Evolutionary conservation across 345 rosid genomes (phyloP), one percentile per base, ranked within the genome.

Genomic region (Melaleuca quinquenervia): DNA sequence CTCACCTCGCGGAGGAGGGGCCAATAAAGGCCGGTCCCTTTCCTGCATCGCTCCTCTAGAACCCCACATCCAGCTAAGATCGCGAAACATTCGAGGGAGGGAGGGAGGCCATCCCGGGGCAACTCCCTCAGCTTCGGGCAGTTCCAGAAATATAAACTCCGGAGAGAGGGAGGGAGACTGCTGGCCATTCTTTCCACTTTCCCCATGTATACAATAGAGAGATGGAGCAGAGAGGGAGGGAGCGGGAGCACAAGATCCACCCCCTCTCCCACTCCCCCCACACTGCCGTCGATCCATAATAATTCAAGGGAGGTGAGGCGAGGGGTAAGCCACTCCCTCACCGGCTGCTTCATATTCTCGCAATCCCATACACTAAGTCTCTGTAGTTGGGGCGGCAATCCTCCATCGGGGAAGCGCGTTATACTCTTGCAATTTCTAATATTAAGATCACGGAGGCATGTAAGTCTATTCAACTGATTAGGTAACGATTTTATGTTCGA

Each of bases 241-340:
- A 41, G 41, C 41, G 41, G 41, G 41, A 41, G 41, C 41, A 41
- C 41, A 41, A 41, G 41, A 41, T 41, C 41, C 41, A 41, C 75
- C 75, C 27, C 41, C 41, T 62, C 75, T 7, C 74, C 75, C 75
- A 15, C 75, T 62, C 75, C 75, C 15, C 75, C 75, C 0, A 0
- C 41, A 0, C 41, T 62, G 2, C 75, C 5, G 2, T 27, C 9
- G 2, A 62, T 62, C 0, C 0, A 0, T 2, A 27, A 9, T 0
- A 0, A 0, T 62, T 1, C 0, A 7, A 62, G 75, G 41, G 21
- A 62, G 41, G 41, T 62, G 5, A 14, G 75, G 0, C n/a, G n/a
- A n/a, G 41, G 41, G 6, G 11, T 14, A 1, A 29, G 75, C 75
- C 75, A 62, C 41, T 62, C 75, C 41, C 75, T 15, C 41, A 29